Conservation (phyloP, 2,329 filamentous ascomycete species). For the Chrysosporium queenslandicum region DNA sequence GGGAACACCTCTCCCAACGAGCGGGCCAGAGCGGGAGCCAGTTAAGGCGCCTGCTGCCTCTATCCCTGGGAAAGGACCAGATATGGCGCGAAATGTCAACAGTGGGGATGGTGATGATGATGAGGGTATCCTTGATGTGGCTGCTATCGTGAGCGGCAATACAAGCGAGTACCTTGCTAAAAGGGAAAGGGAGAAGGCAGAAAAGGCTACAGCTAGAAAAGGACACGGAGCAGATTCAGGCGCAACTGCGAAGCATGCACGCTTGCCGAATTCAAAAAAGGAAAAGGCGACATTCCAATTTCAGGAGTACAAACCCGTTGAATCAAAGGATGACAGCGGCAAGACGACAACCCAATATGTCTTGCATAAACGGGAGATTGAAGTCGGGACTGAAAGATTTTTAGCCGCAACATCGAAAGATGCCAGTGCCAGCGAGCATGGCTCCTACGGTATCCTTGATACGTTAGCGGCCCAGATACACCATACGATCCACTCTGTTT, state of each 20-base stretch:
- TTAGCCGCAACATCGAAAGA: constrained; percentile 42
- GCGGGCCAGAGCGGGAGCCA: constrained; percentile 36
- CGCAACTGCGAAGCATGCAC: constrained; percentile 36
- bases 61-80: constrained; percentile 46
- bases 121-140: constrained; percentile 55
- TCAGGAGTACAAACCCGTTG: constrained; percentile 48
- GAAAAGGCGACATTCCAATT: constrained; percentile 52
- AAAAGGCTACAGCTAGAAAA: constrained; percentile 47
- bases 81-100: constrained; percentile 40
- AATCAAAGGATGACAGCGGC: constrained; percentile 43
- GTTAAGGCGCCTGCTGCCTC: constrained; percentile 34
- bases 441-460: constrained; percentile 60
- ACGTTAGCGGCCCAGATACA: constrained; percentile 77
- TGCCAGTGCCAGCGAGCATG: constrained; percentile 23
- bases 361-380: constrained; percentile 46
- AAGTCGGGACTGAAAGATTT: constrained; percentile 54
- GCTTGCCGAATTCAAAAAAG: constrained; percentile 50
- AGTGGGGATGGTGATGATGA: constrained; percentile 42
- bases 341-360: constrained; percentile 44
- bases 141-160: constrained; percentile 55
- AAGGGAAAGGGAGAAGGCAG: constrained; percentile 54
- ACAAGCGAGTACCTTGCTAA: constrained; percentile 53
- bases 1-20: constrained; percentile 47
- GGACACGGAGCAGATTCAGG: constrained; percentile 37
- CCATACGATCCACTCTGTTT: constrained; percentile 68